Percentiles rank a stretch among this genome's conserved stretches.
These are phyloP conservation scores for Polychytrium aggregatum DNA, from an alignment of 192 early-diverging fungal genomes.

Conservation along the genomic window DNA sequence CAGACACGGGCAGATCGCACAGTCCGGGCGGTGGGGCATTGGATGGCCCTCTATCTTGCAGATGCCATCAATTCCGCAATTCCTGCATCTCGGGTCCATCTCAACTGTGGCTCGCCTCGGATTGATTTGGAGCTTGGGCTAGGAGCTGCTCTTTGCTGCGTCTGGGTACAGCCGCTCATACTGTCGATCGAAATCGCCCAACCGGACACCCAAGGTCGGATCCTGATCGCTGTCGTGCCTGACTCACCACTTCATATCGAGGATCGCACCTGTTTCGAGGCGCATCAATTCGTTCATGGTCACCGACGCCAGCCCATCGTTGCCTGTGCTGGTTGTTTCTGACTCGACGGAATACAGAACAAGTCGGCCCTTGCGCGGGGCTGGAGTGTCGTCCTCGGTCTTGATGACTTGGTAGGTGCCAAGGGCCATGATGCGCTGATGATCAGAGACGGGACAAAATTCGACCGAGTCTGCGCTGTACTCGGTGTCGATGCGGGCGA, in stretches of 20 bases:
- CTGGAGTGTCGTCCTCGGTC: not conserved
- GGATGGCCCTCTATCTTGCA: too few relatives aligned
- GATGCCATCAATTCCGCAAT: too few relatives aligned
- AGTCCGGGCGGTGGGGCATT: too few relatives aligned
- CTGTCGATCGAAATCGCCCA: too few relatives aligned
- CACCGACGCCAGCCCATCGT: slow-evolving; percentile 1
- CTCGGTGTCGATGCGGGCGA: slow-evolving; percentile 30
- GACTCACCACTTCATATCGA: slow-evolving; percentile 49
- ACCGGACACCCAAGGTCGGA: too few relatives aligned
- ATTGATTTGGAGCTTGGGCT: too few relatives aligned
- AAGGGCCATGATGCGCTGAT: slow-evolving; percentile 19
- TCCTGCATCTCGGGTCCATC: too few relatives aligned
- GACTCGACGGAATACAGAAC: not conserved
- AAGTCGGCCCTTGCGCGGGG: not conserved
- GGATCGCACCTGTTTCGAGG: slow-evolving; percentile 33
- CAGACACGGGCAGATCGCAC: too few relatives aligned
- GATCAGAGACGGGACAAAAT: slow-evolving; percentile 26
- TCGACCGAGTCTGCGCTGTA: slow-evolving; percentile 41
- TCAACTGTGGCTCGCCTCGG: too few relatives aligned
- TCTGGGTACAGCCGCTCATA: too few relatives aligned
- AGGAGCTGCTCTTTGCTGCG: not conserved
- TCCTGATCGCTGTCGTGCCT: too few relatives aligned
- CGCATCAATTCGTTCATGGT: slow-evolving; percentile 45
- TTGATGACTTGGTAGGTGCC: slow-evolving; percentile 36
- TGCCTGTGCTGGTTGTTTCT: not conserved